Base-by-base conservation (phyloP, 164 flowering plant genomes). In the Macadamia integrifolia region DNA sequence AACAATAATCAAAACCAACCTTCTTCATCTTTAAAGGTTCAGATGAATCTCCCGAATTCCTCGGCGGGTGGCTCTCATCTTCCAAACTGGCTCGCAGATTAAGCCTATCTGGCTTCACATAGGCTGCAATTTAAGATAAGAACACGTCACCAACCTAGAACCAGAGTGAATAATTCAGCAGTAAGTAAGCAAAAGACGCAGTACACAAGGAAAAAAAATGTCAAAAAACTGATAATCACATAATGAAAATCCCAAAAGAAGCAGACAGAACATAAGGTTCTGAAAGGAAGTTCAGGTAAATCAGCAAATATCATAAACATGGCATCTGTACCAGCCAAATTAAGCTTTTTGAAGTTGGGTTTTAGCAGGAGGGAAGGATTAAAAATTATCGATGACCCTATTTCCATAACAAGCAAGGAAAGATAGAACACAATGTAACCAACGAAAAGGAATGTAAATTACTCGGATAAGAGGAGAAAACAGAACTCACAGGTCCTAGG, bases 81-180 rank as follows among this genome's bases (percentile, higher is more conserved):
- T 85, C 87, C 77, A 83, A 73, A 75, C 81, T 78, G 49, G 80
- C 81, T 69, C 72, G 86, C 35, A 82, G 72, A 56, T 53, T 80
- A 71, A 76, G 23, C 55, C 75, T 70, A 60, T 65, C 76, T 40
- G 73, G 35, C 77, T 71, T 85, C 9, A 69, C 59, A 57, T 78
- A 75, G 55, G 29, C 85, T 83, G 82, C 29, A 66, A 71, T 18
- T 58, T 60, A 14, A 17, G 18, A 66, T 29, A 29, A 59, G 40
- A 65, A 64, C n/a, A 8, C 11, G 18, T 30, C 57, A 63, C 12
- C 53, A 59, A 30, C 42, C 40, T 6, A 30, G 17, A n/a, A 44
- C 61, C 57, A 32, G 32, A 55, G 42, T n/a, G 31, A 13, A 31
- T 29, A 18, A 15, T 30, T 29, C 29, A 52, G 43, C 42, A 50